Conservation (phyloP, 177 flowering plant species). For the Vitis hybrid region DNA sequence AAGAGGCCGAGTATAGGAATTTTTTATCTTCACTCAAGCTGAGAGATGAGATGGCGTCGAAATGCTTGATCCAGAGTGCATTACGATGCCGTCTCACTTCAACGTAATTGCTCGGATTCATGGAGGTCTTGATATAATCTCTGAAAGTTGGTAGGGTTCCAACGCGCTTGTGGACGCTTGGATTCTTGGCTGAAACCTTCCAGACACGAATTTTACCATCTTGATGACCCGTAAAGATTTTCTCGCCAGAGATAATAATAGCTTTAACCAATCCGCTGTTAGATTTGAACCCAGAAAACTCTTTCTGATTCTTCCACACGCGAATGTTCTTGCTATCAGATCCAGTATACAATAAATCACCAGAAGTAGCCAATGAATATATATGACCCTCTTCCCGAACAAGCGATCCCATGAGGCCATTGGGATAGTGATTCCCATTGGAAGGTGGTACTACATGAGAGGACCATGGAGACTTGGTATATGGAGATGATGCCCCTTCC, state of each 20-base stretch:
- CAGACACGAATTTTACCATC: conserved; percentile 63
- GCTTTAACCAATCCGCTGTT: conserved; percentile 60
- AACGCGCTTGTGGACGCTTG: conserved; percentile 30
- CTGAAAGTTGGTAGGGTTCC: conserved; percentile 47
- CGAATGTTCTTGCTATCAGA: conserved; percentile 64
- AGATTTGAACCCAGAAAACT: conserved; percentile 57
- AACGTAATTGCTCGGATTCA: conserved; percentile 44
- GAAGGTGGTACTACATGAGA: conserved; percentile 4
- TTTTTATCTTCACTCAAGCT: conserved; percentile 44
- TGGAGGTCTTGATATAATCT: conserved; percentile 34
- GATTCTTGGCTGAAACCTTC: conserved; percentile 37
- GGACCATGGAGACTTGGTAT: conserved; percentile 46
- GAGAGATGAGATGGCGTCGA: conserved; percentile 54
- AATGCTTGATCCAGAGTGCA: conserved; percentile 44
- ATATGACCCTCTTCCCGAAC: conserved; percentile 66
- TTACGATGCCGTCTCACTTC: conserved; percentile 28
- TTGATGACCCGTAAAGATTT: conserved; percentile 64
- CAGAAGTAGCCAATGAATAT: conserved; percentile 48
- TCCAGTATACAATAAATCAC: conserved; percentile 54
- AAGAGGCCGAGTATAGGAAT: conserved; percentile 51
- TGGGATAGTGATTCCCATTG: conserved; percentile 8
- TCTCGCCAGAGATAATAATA: conserved; percentile 40
- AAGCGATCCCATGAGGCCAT: conserved; percentile 47
- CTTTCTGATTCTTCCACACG: conserved; percentile 57
- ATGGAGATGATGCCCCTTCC: conserved; percentile 19